phyloP scores from a whole-genome alignment of 352 stramenopile species.

The Globisporangium parvum region DNA sequence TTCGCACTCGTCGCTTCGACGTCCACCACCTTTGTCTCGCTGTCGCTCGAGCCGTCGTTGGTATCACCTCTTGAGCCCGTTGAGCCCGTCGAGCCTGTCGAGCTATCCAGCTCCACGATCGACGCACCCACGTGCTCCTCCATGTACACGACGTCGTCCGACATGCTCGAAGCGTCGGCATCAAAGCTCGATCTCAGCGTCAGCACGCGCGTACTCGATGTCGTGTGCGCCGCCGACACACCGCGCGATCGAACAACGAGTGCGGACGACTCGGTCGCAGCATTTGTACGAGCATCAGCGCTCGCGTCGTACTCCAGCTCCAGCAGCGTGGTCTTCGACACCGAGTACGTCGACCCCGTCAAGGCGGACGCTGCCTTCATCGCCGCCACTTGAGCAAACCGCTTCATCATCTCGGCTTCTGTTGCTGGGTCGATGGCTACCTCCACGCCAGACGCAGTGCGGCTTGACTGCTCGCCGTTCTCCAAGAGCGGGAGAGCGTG shows the following conservation, averaged over 20 bases:
- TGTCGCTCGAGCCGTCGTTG: conserved; percentile 10
- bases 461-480: conserved; percentile 28
- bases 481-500: conserved; percentile 32
- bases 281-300: neutral
- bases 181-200: conserved; percentile 16
- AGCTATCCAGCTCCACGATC: conserved; percentile 9
- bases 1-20: neutral
- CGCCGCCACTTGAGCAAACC: conserved; percentile 53
- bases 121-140: conserved; percentile 13
- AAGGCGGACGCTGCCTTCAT: conserved; percentile 40
- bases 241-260: conserved; percentile 9
- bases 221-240: conserved; percentile 12
- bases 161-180: conserved; percentile 8
- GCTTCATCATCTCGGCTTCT: conserved; percentile 55
- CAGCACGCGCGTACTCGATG: conserved; percentile 19
- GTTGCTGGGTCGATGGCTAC: conserved; percentile 32
- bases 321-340: conserved; percentile 26
- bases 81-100: neutral
- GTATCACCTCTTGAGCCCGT: conserved; percentile 7
- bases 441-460: conserved; percentile 23
- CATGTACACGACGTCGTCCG: conserved; percentile 13
- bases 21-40: neutral
- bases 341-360: conserved; percentile 19
- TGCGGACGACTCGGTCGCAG: conserved; percentile 6
- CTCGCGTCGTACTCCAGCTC: conserved; percentile 32